Evolutionary conservation across 768 basidiomycete species (phyloP), one percentile per base, ranked within the genome.

Genomic region (Xanthoconium purpureum): DNA sequence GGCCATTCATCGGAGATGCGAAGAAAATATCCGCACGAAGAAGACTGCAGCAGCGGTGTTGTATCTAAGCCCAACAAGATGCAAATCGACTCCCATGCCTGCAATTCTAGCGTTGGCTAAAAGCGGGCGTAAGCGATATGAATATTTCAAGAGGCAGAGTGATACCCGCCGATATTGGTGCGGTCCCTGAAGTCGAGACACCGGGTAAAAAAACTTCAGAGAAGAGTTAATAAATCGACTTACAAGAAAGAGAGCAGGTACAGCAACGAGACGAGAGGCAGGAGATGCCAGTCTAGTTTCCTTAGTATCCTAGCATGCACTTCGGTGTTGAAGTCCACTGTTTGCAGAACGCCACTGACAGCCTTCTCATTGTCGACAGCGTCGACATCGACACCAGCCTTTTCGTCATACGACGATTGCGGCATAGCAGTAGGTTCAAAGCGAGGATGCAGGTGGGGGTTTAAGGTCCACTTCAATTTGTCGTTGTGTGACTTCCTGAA

Each of bases 51-150:
- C 70, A 13, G 66, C 75, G 17, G 57, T 71, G 38, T 76, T 77
- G 46, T 77, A 76, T 53, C 65, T 66, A 8, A 74, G 64, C 10
- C 75, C 74, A 3, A 59, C 45, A 29, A 76, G 69, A 11, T 74
- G 9, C 44, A 76, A 60, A 53, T 80, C 78, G 4, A 42, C 54
- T 12, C 66, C 63, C 78, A 80, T 77, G 9, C 79, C 80, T 7
- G 78, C 79, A 35, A 82, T 69, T 64, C 66, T 66, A 2, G 77
- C 77, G 39, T 78, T 77, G 48, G 68, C 77, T 77, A 28, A 44
- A 15, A 38, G 17, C 14, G 50, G 14, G 48, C 13, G 10, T 68
- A n/a, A 63, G 58, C 13, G 13, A 8, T 9, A 44, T 32, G 49
- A 18, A 44, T 7, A 14, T 2, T 38, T 29, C 17, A 29, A 47